Percentiles rank a stretch among this genome's conserved stretches.
These are phyloP conservation scores for Phytopythium mirpurense DNA, from an alignment of 352 stramenopile genomes.

Conservation along the genomic window DNA sequence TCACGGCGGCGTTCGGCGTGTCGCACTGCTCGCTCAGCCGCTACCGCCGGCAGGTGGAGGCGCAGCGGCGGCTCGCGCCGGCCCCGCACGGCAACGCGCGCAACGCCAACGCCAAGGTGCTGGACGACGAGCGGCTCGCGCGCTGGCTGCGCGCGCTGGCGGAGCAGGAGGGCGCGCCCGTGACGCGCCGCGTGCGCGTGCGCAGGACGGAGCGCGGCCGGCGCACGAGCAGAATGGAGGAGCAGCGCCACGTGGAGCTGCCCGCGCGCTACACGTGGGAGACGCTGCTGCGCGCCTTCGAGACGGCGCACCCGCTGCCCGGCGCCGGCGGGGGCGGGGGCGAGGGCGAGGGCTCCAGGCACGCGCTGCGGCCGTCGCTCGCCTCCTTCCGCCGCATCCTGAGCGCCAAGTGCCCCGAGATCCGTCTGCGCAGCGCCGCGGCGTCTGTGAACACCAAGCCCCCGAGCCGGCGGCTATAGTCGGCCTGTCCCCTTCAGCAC, in stretches of 20 bases:
- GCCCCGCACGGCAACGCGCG: slow-evolving; percentile 2
- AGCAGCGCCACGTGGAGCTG: slow-evolving; percentile 1
- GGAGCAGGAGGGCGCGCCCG: not conserved
- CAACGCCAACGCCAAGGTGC: slow-evolving; percentile 7
- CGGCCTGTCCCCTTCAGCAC: no score
- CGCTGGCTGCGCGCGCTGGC: slow-evolving; percentile 4
- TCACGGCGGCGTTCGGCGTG: slow-evolving; percentile 6
- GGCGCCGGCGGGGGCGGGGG: not conserved
- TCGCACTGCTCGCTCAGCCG: slow-evolving; percentile 7
- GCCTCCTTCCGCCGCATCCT: slow-evolving; percentile 6
- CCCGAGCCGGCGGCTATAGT: no score
- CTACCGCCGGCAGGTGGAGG: not conserved
- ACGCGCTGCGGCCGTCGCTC: not conserved
- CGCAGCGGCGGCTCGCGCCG: slow-evolving; percentile 1
- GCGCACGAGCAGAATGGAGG: not conserved
- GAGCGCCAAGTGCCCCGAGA: slow-evolving; percentile 3
- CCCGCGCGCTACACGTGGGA: slow-evolving; percentile 7
- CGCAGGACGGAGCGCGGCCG: not conserved
- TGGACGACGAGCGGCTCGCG: slow-evolving; percentile 5
- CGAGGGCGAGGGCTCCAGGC: not conserved
- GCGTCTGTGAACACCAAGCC: no score
- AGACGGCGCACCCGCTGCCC: not conserved
- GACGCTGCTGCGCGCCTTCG: slow-evolving; percentile 1
- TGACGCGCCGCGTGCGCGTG: not conserved
- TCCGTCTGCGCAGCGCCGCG: not conserved